Percentiles rank a stretch among this genome's conserved stretches.
Conservation (phyloP, 345 rosid species). For the Bruguiera gymnorhiza region DNA sequence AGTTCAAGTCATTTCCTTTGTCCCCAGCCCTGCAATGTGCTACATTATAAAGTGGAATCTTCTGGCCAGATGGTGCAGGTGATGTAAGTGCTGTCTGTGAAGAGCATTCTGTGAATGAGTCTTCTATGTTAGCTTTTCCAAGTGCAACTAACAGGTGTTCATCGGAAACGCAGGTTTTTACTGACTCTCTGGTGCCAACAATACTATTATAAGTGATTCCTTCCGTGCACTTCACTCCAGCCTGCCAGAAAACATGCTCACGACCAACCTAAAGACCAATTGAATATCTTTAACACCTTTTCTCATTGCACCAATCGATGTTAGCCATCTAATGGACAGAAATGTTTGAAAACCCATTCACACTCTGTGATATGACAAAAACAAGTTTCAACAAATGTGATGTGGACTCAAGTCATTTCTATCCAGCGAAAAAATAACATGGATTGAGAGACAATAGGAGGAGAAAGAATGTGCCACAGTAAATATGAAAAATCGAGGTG, state of each 20-base stretch:
- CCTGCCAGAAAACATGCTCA: constrained; percentile 59
- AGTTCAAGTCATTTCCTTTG: constrained; percentile 80
- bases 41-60: constrained; percentile 58
- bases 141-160: constrained; percentile 12
- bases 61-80: constrained; percentile 57
- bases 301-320: neutral
- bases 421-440: neutral
- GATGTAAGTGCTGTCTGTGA: constrained; percentile 17
- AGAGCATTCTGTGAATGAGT: constrained; percentile 4
- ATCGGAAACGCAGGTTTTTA: constrained; percentile 18
- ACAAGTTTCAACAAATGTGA: neutral
- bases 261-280: constrained; percentile 57
- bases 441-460: neutral
- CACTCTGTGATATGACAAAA: neutral
- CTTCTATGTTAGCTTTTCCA: constrained; percentile 15
- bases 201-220: constrained; percentile 10
- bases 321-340: neutral
- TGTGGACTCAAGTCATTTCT: neutral
- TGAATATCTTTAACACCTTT: constrained; percentile 9
- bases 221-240: constrained; percentile 36
- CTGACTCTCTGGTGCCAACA: constrained; percentile 10
- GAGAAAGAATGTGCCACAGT: neutral
- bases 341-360: too few relatives aligned
- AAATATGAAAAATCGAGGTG: neutral
- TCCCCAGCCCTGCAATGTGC: constrained; percentile 85